phyloP scores from a whole-genome alignment of 2,329 filamentous ascomycete species.

The Trichoderma pleuroti region DNA sequence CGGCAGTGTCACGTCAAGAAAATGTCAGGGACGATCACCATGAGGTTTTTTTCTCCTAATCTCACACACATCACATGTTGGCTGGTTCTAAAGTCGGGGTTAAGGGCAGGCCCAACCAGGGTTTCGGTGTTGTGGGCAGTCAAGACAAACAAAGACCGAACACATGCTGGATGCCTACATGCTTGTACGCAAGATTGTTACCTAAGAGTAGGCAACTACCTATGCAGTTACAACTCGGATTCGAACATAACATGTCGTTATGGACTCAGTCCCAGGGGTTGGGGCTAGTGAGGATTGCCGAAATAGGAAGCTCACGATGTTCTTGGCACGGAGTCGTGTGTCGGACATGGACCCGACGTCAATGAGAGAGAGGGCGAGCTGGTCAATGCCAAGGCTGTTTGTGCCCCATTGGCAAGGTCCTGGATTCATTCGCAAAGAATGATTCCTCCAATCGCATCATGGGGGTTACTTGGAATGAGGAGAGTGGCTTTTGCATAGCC shows the following conservation, averaged over 20 bases:
- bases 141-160: background rate
- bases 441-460: constrained; percentile 10
- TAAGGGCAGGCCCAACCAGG: background rate
- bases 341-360: background rate
- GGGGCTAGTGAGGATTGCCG: background rate
- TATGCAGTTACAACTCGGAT: background rate
- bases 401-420: background rate
- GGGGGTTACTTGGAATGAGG: background rate
- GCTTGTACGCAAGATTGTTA: background rate
- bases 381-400: background rate
- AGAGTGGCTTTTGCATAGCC: background rate
- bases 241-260: background rate
- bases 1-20: background rate
- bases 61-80: background rate
- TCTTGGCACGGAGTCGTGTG: constrained; percentile 7
- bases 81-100: background rate
- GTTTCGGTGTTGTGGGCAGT: background rate
- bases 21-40: background rate
- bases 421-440: background rate
- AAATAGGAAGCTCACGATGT: constrained; percentile 9
- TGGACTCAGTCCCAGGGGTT: background rate
- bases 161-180: background rate
- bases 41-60: background rate
- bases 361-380: background rate
- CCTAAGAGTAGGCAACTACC: background rate